These are phyloP conservation scores for Paracamarosporium sp. DNA, from an alignment of 2,329 filamentous ascomycete species.

Conservation along the genomic window DNA sequence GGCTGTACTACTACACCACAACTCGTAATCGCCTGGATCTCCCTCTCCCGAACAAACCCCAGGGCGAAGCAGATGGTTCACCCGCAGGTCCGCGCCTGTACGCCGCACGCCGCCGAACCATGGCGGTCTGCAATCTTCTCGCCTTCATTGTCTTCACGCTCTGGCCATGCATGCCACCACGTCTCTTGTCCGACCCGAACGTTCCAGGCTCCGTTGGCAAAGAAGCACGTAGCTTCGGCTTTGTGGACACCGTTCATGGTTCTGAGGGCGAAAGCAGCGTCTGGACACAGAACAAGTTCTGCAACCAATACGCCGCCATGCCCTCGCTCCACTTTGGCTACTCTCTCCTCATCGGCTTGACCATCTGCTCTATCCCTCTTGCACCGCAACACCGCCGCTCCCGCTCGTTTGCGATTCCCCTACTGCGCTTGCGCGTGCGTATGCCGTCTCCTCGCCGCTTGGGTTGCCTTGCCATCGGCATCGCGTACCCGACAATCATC, in stretches of 20 bases:
- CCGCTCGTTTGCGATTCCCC: slow-evolving; percentile 34
- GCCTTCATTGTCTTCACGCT: slow-evolving; percentile 64
- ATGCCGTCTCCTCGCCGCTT: slow-evolving; percentile 60
- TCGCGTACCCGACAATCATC: slow-evolving; percentile 70
- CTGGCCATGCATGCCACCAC: slow-evolving; percentile 63
- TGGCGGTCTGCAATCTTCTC: slow-evolving; percentile 65
- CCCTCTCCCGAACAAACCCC: slow-evolving; percentile 46
- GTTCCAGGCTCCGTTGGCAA: slow-evolving; percentile 63
- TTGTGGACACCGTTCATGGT: slow-evolving; percentile 66
- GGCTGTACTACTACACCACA: slow-evolving; percentile 74
- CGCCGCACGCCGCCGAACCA: slow-evolving; percentile 61
- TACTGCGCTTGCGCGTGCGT: slow-evolving; percentile 39
- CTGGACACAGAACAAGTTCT: slow-evolving; percentile 76
- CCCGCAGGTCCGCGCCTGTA: slow-evolving; percentile 61
- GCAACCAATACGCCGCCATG: slow-evolving; percentile 81
- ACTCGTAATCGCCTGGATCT: slow-evolving; percentile 61
- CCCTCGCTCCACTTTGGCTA: slow-evolving; percentile 79
- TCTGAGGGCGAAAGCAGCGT: slow-evolving; percentile 68
- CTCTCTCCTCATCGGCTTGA: slow-evolving; percentile 74
- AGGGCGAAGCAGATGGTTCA: slow-evolving; percentile 46
- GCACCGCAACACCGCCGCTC: slow-evolving; percentile 59
- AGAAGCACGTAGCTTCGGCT: slow-evolving; percentile 66
- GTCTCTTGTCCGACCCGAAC: slow-evolving; percentile 59
- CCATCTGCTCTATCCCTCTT: slow-evolving; percentile 70
- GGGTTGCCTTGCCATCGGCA: slow-evolving; percentile 58